Conservation (phyloP, 2,329 filamentous ascomycete genomes). For the Lasiodiplodia theobromae region DNA sequence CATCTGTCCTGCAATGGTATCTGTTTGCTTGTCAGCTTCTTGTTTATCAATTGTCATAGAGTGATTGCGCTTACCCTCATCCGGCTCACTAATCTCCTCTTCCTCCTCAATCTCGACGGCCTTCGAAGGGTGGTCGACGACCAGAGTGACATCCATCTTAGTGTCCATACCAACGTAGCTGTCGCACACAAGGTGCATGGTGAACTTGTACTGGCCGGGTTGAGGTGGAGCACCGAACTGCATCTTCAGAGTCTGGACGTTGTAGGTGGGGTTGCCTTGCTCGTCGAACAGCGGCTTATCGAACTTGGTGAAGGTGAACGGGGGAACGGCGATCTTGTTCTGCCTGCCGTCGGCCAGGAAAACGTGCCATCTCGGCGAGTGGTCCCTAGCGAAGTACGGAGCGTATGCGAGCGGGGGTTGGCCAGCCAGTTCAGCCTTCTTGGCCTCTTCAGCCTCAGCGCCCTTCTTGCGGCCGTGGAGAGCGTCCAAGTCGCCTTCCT, state of each 20-base stretch:
- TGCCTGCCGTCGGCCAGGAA: slow-evolving; percentile 95
- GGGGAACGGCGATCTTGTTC: slow-evolving; percentile 94
- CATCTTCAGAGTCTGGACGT: slow-evolving; percentile 95
- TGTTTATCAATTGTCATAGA: slow-evolving; percentile 27
- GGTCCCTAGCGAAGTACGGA: slow-evolving; percentile 87
- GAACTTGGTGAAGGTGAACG: slow-evolving; percentile 93
- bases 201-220: slow-evolving; percentile 90
- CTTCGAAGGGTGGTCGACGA: slow-evolving; percentile 88
- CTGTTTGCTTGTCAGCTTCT: slow-evolving; percentile 56
- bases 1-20: slow-evolving; percentile 92
- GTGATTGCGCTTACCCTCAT: slow-evolving; percentile 76
- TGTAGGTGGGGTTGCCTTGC: slow-evolving; percentile 85
- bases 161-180: slow-evolving; percentile 94
- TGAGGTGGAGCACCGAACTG: slow-evolving; percentile 54
- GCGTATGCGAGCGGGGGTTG: slow-evolving; percentile 88
- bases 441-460: slow-evolving; percentile 58
- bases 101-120: slow-evolving; percentile 81
- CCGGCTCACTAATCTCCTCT: slow-evolving; percentile 96
- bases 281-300: slow-evolving; percentile 86
- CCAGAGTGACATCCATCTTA: slow-evolving; percentile 86
- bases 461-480: slow-evolving; percentile 73
- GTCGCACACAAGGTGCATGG: slow-evolving; percentile 92
- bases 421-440: slow-evolving; percentile 60
- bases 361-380: slow-evolving; percentile 90
- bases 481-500: slow-evolving; percentile 89